These are phyloP conservation scores for Mortierella alpina DNA, from an alignment of 192 early-diverging fungal genomes.

Conservation along the genomic window DNA sequence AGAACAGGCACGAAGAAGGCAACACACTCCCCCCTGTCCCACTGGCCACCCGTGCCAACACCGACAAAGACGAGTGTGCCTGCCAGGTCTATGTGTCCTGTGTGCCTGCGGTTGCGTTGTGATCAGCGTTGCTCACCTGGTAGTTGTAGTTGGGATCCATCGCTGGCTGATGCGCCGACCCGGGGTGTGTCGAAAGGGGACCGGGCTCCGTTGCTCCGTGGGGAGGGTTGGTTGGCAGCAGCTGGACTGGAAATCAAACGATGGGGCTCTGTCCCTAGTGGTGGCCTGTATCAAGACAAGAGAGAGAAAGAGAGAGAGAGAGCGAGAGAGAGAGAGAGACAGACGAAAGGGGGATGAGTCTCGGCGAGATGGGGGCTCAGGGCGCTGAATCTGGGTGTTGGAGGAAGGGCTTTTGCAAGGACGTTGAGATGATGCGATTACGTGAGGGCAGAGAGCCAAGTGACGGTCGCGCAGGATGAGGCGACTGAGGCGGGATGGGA, in stretches of 20 bases:
- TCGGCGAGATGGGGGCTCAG: not conserved
- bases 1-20: too few relatives aligned
- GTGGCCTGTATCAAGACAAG: not conserved
- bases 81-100: too few relatives aligned
- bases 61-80: too few relatives aligned
- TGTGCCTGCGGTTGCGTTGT: not conserved
- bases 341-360: not conserved
- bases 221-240: not conserved
- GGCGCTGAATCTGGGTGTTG: not conserved
- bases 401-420: not conserved
- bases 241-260: not conserved
- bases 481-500: not conserved
- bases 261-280: not conserved
- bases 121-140: conserved; percentile 34
- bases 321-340: conserved; percentile 6
- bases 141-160: conserved; percentile 55
- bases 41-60: too few relatives aligned
- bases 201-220: not conserved
- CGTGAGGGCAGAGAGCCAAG: not conserved
- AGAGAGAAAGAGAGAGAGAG: conserved; percentile 3
- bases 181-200: not conserved
- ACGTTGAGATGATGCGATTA: too few relatives aligned
- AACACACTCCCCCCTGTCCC: too few relatives aligned
- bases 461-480: not conserved
- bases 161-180: not conserved